Base-by-base conservation (phyloP, 2,329 filamentous ascomycete genomes). In the Hawksworthiomyces lignivorus region DNA sequence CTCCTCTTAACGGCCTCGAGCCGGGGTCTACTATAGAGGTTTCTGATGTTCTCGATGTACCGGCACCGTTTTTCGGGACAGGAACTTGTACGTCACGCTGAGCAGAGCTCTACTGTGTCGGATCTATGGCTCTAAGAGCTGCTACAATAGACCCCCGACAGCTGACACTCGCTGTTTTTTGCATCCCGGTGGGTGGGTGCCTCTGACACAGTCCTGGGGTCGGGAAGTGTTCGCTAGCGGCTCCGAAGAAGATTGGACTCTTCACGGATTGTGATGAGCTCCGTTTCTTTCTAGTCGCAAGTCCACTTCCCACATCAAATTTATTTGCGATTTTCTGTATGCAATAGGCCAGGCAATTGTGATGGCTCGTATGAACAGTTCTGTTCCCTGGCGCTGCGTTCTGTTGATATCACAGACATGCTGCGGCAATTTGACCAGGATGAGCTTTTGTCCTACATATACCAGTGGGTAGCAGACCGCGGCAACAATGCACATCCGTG, bases 401-500 rank as follows among this genome's bases (percentile, higher is more conserved):
- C 62, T 50, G 58, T 61, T 43, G 65, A 68, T 47, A 66, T 64
- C 49, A 65, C 60, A 40, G 60, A 54, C n/a, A 56, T 65, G n/a
- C 60, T 68, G 12, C 48, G 59, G 34, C 52, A 63, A 31, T 60
- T 64, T 48, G 63, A 54, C 31, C 63, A 68, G 39, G 46, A 49
- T 12, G 62, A 64, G 11, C 55, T 68, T 9, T 44, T 68, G 5
- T 54, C 51, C 7, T 60, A 56, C 44, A 68, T 68, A 65, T 56
- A 65, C 49, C 55, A 67, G 52, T 69, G 65, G 65, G 50, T 67
- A 27, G 38, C 38, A 4, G 38, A 41, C 30, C 24, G 31, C 31
- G 38, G 38, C 31, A 28, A 58, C 18, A 67, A 68, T 49, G 54
- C 61, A 24, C 57, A 62, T 39, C 56, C 86, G 52, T 86, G 82